Percentiles rank a stretch among this genome's conserved stretches.
phyloP scores from a whole-genome alignment of 2,329 filamentous ascomycete species.

The Sporothrix pallida region DNA sequence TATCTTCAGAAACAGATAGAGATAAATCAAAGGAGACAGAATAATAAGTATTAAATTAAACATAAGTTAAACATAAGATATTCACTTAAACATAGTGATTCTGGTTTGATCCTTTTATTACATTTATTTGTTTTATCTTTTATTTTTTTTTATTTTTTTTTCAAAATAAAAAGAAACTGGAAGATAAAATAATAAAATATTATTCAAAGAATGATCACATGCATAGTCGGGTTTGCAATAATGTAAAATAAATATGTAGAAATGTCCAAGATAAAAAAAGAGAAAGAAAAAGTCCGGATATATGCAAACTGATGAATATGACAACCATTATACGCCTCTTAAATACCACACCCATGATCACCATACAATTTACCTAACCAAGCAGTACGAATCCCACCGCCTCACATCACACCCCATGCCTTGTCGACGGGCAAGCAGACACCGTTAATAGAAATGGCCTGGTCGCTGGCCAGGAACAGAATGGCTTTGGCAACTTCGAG shows the following conservation, averaged over 20 bases:
- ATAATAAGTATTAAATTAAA: too few species aligned
- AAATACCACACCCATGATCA: too few species aligned
- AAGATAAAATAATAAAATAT: background rate
- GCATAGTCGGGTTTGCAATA: too few species aligned
- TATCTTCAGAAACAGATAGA: too few species aligned
- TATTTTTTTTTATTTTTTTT: slow-evolving; percentile 5
- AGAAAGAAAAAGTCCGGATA: too few species aligned
- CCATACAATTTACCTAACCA: background rate
- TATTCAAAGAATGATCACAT: background rate
- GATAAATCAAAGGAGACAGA: too few species aligned
- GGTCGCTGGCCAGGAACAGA: slow-evolving; percentile 46
- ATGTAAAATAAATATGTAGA: background rate
- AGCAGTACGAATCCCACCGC: background rate
- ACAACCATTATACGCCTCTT: background rate
- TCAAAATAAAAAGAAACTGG: background rate
- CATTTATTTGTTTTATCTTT: slow-evolving; percentile 5
- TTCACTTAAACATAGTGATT: too few species aligned
- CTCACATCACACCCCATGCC: slow-evolving; percentile 46
- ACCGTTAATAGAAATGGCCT: slow-evolving; percentile 47
- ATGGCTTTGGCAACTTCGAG: slow-evolving; percentile 48
- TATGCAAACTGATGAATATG: too few species aligned
- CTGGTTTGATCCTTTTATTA: too few species aligned
- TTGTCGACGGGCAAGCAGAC: slow-evolving; percentile 47
- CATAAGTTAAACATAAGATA: too few species aligned
- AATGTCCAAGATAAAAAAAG: background rate